phyloP scores from a whole-genome alignment of 2,329 filamentous ascomycete species.

The Teratosphaeria gauchensis region DNA sequence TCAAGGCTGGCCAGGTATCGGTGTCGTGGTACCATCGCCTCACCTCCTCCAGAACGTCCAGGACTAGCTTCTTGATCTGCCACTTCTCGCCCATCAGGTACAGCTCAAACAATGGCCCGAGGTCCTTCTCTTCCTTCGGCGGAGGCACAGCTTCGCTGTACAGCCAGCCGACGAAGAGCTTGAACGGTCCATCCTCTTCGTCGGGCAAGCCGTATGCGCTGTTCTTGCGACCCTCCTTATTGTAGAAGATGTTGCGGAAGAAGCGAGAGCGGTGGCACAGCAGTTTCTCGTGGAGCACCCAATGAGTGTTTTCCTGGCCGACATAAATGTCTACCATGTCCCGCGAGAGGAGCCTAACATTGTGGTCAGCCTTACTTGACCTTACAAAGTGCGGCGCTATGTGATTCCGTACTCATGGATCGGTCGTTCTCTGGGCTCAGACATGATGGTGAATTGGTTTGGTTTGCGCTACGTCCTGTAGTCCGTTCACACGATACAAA shows the following conservation, averaged over 20 bases:
- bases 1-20: slow-evolving; percentile 43
- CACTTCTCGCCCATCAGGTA: slow-evolving; percentile 47
- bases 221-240: slow-evolving; percentile 24
- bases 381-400: not conserved
- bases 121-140: slow-evolving; percentile 41
- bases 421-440: slow-evolving; percentile 26
- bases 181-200: slow-evolving; percentile 43
- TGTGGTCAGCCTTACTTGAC: not conserved
- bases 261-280: slow-evolving; percentile 45
- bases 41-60: slow-evolving; percentile 41
- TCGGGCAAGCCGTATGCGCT: slow-evolving; percentile 41
- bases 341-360: slow-evolving; percentile 41
- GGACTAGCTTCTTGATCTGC: slow-evolving; percentile 37
- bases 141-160: slow-evolving; percentile 40
- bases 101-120: slow-evolving; percentile 42
- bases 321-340: slow-evolving; percentile 49
- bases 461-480: slow-evolving; percentile 3
- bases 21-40: slow-evolving; percentile 43
- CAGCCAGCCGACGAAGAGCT: slow-evolving; percentile 45
- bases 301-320: slow-evolving; percentile 44
- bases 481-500: not conserved
- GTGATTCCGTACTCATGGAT: slow-evolving; percentile 32
- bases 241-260: slow-evolving; percentile 45
- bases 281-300: slow-evolving; percentile 47
- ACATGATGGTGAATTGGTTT: slow-evolving; percentile 8